These are phyloP conservation scores for Pholiota molesta DNA, from an alignment of 768 basidiomycete species.

Conservation along the genomic window DNA sequence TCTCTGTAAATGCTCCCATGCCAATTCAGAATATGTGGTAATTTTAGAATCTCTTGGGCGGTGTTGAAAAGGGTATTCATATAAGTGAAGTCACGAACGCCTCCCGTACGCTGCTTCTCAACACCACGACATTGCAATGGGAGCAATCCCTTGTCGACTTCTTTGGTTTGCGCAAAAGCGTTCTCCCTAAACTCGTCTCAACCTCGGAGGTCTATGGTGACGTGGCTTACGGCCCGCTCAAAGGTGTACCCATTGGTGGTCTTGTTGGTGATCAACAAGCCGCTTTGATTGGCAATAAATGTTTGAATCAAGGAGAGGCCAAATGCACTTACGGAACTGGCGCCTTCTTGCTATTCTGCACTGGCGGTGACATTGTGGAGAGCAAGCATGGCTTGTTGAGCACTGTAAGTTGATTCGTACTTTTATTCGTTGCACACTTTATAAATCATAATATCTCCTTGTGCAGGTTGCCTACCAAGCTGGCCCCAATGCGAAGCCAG, in stretches of 20 bases:
- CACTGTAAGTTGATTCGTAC: constrained; percentile 54
- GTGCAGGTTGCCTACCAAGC: constrained; percentile 88
- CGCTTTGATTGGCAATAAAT: constrained; percentile 95
- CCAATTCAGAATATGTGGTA: constrained; percentile 10
- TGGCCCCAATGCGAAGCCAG: constrained; percentile 73
- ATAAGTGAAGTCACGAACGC: constrained; percentile 95
- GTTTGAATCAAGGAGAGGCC: constrained; percentile 86
- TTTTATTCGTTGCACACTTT: neutral
- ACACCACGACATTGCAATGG: constrained; percentile 82
- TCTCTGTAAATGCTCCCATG: constrained; percentile 13
- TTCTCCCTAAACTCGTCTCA: constrained; percentile 87
- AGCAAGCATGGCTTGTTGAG: constrained; percentile 88
- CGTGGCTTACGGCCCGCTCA: constrained; percentile 65
- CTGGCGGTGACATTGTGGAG: constrained; percentile 83
- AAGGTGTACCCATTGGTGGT: constrained; percentile 85
- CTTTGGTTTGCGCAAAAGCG: constrained; percentile 76
- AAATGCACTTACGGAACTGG: constrained; percentile 99
- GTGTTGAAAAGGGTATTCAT: constrained; percentile 68
- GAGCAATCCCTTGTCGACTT: constrained; percentile 82
- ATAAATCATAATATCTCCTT: neutral
- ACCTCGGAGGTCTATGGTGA: constrained; percentile 92
- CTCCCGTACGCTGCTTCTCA: constrained; percentile 91
- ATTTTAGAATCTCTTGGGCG: constrained; percentile 80
- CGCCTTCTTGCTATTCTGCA: constrained; percentile 95
- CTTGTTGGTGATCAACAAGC: constrained; percentile 99